These are phyloP conservation scores for Trichoderma sp. DNA, from an alignment of 2,329 filamentous ascomycete genomes.

Conservation along the genomic window DNA sequence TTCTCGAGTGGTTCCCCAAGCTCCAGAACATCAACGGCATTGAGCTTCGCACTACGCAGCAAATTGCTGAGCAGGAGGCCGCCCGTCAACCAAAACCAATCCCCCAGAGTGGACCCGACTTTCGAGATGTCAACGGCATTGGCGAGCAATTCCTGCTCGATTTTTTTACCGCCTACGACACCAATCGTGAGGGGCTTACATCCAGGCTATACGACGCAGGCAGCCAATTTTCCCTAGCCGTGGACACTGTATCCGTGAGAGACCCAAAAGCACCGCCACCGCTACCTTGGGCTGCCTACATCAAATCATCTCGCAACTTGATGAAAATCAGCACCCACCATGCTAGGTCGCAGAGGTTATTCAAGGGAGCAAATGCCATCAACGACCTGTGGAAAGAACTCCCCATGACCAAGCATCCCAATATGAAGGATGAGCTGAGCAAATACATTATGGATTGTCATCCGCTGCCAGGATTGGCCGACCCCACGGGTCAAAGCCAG, in stretches of 20 bases:
- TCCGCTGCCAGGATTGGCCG: slow-evolving; percentile 65
- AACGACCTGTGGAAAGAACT: slow-evolving; percentile 65
- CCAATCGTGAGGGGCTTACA: slow-evolving; percentile 60
- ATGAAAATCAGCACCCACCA: slow-evolving; percentile 61
- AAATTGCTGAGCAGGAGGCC: slow-evolving; percentile 56
- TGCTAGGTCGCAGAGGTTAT: slow-evolving; percentile 62
- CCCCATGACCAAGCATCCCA: slow-evolving; percentile 71
- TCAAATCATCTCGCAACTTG: slow-evolving; percentile 75
- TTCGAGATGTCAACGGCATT: slow-evolving; percentile 70
- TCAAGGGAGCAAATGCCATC: slow-evolving; percentile 63
- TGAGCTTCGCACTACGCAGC: slow-evolving; percentile 69
- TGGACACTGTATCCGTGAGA: slow-evolving; percentile 60
- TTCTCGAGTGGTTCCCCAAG: slow-evolving; percentile 79
- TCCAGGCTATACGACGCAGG: slow-evolving; percentile 70
- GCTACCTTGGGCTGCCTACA: slow-evolving; percentile 69
- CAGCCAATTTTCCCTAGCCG: slow-evolving; percentile 71
- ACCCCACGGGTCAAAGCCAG: slow-evolving; percentile 61
- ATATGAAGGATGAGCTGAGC: slow-evolving; percentile 60
- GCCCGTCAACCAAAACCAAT: slow-evolving; percentile 54
- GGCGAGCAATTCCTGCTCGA: slow-evolving; percentile 72
- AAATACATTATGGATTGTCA: slow-evolving; percentile 85
- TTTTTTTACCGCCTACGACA: slow-evolving; percentile 73
- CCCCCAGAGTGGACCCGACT: slow-evolving; percentile 62
- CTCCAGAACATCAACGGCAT: slow-evolving; percentile 73
- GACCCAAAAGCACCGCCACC: slow-evolving; percentile 42